Conservation (phyloP, 495 filamentous ascomycete species). For the Cercophora newfieldiana region DNA sequence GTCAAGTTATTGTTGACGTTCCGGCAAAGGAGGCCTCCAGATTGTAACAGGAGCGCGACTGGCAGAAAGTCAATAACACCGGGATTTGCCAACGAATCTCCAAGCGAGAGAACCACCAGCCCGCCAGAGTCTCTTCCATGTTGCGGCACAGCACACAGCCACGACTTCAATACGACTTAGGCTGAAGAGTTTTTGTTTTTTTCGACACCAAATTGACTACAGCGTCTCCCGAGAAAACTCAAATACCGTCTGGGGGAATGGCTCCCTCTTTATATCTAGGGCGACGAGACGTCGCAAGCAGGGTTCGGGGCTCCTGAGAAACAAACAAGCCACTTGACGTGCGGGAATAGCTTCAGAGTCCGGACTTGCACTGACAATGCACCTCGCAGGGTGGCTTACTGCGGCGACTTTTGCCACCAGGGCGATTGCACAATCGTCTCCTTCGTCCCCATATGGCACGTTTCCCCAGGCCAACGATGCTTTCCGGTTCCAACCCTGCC, state of each 20-base stretch:
- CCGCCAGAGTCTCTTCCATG: neutral
- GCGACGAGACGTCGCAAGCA: neutral
- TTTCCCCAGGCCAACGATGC: slow-evolving; percentile 41
- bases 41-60: too few species aligned
- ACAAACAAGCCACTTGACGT: neutral
- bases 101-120: too few species aligned
- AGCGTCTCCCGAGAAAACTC: too few species aligned
- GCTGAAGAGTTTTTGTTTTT: neutral
- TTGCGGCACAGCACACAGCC: neutral
- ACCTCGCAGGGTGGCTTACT: neutral
- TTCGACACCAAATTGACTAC: too few species aligned
- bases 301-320: neutral
- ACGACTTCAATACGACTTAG: neutral
- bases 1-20: too few species aligned
- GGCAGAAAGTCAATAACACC: too few species aligned
- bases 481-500: slow-evolving; percentile 48
- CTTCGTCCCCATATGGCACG: slow-evolving; percentile 33
- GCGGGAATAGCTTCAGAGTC: neutral
- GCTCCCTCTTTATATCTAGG: neutral
- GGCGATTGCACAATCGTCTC: neutral
- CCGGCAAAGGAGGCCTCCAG: too few species aligned
- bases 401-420: neutral
- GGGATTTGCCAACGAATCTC: too few species aligned
- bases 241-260: too few species aligned
- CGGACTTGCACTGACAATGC: neutral